Evolutionary conservation across 305 asterid genomes (phyloP).

Genomic region (Stenogyne calaminthoides): DNA sequence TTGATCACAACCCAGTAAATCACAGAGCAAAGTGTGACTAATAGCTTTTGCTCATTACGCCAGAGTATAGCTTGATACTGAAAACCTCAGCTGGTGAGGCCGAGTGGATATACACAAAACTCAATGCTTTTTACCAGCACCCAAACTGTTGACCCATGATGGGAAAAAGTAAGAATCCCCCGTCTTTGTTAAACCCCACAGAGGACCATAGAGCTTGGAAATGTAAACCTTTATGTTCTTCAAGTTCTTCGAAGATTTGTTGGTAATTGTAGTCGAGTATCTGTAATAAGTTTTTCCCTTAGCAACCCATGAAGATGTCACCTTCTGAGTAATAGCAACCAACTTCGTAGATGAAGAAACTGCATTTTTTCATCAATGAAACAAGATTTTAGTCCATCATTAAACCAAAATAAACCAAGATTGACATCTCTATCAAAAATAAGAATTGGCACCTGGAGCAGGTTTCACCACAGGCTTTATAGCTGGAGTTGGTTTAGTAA

Average conservation of each 20-base stretch:
- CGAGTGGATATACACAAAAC: conserved; percentile 91
- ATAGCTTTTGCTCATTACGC: conserved; percentile 37
- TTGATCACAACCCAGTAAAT: conserved; percentile 41
- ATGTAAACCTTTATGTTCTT: conserved; percentile 69
- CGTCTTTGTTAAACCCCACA: conserved; percentile 87
- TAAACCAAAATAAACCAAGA: neutral
- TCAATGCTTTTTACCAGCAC: conserved; percentile 88
- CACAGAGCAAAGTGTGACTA: conserved; percentile 35
- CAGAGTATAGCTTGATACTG: conserved; percentile 78
- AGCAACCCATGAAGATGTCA: conserved; percentile 66
- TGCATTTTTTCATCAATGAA: conserved; percentile 32
- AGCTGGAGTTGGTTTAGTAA: conserved; percentile 45
- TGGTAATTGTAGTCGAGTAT: conserved; percentile 73
- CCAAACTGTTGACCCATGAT: conserved; percentile 71
- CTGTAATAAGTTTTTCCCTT: conserved; percentile 76
- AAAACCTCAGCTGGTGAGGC: conserved; percentile 75
- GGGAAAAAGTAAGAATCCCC: conserved; percentile 81
- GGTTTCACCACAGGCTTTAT: conserved; percentile 49
- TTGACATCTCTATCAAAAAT: neutral
- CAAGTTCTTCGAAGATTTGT: conserved; percentile 74
- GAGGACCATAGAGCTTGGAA: conserved; percentile 83
- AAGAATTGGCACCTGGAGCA: conserved; percentile 43
- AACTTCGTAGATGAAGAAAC: conserved; percentile 48
- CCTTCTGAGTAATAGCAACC: conserved; percentile 56
- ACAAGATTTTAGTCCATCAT: neutral